These are phyloP conservation scores for Lactuca sativa DNA, from an alignment of 129 eudicot species.

Conservation along the genomic window DNA sequence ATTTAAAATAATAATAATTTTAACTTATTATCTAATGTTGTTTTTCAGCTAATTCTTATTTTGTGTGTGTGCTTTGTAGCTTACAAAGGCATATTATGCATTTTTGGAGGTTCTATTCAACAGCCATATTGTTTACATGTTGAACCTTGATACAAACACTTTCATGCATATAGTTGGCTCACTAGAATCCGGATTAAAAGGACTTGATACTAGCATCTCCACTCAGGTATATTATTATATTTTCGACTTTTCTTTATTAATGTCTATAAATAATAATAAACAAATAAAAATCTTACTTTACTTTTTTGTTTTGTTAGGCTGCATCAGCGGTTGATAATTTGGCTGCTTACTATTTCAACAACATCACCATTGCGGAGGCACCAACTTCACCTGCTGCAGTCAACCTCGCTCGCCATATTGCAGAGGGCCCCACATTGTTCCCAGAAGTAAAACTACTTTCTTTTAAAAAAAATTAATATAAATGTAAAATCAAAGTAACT, in stretches of 20 bases:
- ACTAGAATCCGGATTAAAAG: conserved; percentile 93
- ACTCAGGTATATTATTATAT: conserved; percentile 62
- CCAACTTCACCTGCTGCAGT: conserved; percentile 78
- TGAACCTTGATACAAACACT: conserved; percentile 72
- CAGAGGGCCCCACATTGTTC: conserved; percentile 73
- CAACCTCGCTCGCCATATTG: conserved; percentile 74
- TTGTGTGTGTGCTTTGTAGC: conserved; percentile 42
- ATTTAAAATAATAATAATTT: background rate
- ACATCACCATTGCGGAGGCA: conserved; percentile 81
- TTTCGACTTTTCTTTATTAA: too few relatives aligned
- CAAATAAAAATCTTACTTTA: background rate
- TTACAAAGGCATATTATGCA: conserved; percentile 87
- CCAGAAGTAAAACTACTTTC: conserved; percentile 56
- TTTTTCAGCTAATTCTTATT: background rate
- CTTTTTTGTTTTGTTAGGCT: conserved; percentile 50
- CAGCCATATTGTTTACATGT: conserved; percentile 74
- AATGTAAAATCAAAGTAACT: too few relatives aligned
- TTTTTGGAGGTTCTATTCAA: conserved; percentile 89
- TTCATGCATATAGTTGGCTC: conserved; percentile 91
- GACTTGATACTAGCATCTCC: conserved; percentile 82
- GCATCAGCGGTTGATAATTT: conserved; percentile 85
- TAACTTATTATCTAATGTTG: background rate
- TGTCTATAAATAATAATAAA: too few relatives aligned
- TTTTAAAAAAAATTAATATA: too few relatives aligned
- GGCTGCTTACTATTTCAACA: conserved; percentile 89